These are phyloP conservation scores for Phycomyces blakesleeanus DNA, from an alignment of 192 early-diverging fungal species.

Conservation along the genomic window DNA sequence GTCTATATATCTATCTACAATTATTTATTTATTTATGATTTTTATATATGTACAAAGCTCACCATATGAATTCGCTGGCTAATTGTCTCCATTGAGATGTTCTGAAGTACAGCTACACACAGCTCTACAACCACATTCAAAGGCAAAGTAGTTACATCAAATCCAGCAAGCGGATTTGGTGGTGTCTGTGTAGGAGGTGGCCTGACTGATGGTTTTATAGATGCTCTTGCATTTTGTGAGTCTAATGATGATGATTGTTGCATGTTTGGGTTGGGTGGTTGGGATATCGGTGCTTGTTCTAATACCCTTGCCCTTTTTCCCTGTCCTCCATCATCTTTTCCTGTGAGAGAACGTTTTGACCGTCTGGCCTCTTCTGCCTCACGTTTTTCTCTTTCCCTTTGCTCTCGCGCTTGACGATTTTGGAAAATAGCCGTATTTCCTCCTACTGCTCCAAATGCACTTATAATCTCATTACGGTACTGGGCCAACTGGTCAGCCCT, in stretches of 20 bases:
- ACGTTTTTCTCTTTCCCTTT: slow-evolving; percentile 7
- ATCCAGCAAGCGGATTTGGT: slow-evolving; percentile 11
- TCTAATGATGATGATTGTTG: too few relatives aligned
- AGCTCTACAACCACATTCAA: slow-evolving; percentile 28
- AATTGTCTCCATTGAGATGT: slow-evolving; percentile 24
- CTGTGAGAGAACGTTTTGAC: background rate
- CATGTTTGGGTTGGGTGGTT: too few relatives aligned
- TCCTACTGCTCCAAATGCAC: slow-evolving; percentile 25
- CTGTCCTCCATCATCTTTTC: background rate
- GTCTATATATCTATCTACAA: background rate
- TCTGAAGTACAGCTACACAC: slow-evolving; percentile 30
- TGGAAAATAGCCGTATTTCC: slow-evolving; percentile 33
- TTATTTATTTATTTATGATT: background rate
- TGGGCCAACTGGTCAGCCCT: slow-evolving; percentile 20
- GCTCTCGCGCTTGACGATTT: slow-evolving; percentile 12
- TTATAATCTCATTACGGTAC: slow-evolving; percentile 23
- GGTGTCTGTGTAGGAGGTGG: background rate
- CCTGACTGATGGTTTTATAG: too few relatives aligned
- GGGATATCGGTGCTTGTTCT: background rate
- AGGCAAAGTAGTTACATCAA: slow-evolving; percentile 27
- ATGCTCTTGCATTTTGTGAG: too few relatives aligned
- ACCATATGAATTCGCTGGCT: slow-evolving; percentile 16
- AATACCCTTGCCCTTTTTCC: slow-evolving; percentile 9
- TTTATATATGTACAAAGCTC: background rate
- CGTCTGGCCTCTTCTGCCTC: slow-evolving; percentile 16